Evolutionary conservation across 176 grass and related monocot genomes (phyloP), one percentile per base, ranked within the genome.

Genomic region (Oryza rufipogon): DNA sequence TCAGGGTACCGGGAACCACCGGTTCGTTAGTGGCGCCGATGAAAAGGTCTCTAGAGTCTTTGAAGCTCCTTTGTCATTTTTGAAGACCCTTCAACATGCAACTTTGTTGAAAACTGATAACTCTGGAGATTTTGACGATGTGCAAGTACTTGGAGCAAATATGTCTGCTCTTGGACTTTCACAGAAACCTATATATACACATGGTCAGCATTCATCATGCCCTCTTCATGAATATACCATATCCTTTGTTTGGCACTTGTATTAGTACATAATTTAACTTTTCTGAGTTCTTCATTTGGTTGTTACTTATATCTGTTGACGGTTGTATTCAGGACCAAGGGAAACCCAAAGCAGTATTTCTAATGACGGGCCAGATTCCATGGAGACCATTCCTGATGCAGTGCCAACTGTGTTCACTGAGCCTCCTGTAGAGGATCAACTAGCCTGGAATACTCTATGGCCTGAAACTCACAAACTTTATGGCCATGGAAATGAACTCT

Each of bases 111-210:
- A 92, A 82, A 83, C 83, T 69, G 81, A 83, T 63, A 81, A 81
- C 73, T 80, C 85, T 25, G 84, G 94, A 42, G 68, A 94, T 91
- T 82, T 91, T 73, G 82, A 85, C 20, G 73, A 89, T 63, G 89
- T 99, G 72, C 96, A 92, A 80, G 87, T 96, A 67, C 84, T 99
- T 80, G 93, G 96, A 86, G 96, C 96, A 74, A 99, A 99, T 89
- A 99, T 99, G 96, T 99, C 96, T 36, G 96, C 96, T 83, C 96
- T 99, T 84, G 96, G 96, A 33, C 86, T 99, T 75, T 99, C 96
- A 54, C 96, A 99, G 76, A 96, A 99, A 86, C 93, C 93, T 60
- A 96, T 96, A 78, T 99, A 96, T 84, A 84, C 85, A n/a, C 88
- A 96, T 75, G 90, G 96, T 98, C 68, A 95, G 81, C 47, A 79